A percentile compares a stretch with the other conserved stretches of the same genome.
These are phyloP conservation scores for Biancaea sappan DNA, from an alignment of 306 rosid genomes.

Conservation along the genomic window DNA sequence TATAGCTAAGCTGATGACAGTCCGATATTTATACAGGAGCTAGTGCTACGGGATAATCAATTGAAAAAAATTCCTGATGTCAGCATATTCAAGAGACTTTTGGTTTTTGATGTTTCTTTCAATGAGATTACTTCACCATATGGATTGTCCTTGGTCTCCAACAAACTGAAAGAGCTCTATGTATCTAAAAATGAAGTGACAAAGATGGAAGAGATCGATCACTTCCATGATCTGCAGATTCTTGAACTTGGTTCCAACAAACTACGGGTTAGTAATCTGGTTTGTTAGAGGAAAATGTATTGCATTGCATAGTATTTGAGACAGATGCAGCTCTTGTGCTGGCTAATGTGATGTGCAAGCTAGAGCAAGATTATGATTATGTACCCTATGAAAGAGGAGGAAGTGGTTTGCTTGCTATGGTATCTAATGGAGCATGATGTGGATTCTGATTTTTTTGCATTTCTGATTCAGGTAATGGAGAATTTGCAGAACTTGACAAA, in stretches of 20 bases:
- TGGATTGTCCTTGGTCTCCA: constrained; percentile 63
- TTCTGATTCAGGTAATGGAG: constrained; percentile 75
- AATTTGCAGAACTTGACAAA: constrained; percentile 62
- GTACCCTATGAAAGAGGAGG: background rate
- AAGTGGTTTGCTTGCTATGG: background rate
- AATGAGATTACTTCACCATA: constrained; percentile 72
- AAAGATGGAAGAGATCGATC: constrained; percentile 83
- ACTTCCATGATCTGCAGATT: constrained; percentile 67
- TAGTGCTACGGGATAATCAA: constrained; percentile 84
- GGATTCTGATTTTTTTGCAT: constrained; percentile 1
- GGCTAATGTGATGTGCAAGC: background rate
- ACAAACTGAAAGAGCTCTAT: constrained; percentile 77
- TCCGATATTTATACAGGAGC: constrained; percentile 53
- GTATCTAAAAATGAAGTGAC: constrained; percentile 84
- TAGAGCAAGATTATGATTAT: background rate
- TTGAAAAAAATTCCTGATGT: constrained; percentile 69
- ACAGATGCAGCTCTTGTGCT: background rate
- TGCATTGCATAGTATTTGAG: background rate
- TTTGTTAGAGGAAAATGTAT: background rate
- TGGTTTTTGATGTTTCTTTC: constrained; percentile 83
- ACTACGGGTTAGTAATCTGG: constrained; percentile 66
- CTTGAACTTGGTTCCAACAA: constrained; percentile 93
- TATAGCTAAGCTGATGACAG: background rate
- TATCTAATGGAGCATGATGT: constrained; percentile 6
- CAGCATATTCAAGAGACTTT: constrained; percentile 65